Percentiles rank a stretch among this genome's conserved stretches.
Conservation (phyloP, 2,329 filamentous ascomycete species). For the Hymenoscyphus salicellus region DNA sequence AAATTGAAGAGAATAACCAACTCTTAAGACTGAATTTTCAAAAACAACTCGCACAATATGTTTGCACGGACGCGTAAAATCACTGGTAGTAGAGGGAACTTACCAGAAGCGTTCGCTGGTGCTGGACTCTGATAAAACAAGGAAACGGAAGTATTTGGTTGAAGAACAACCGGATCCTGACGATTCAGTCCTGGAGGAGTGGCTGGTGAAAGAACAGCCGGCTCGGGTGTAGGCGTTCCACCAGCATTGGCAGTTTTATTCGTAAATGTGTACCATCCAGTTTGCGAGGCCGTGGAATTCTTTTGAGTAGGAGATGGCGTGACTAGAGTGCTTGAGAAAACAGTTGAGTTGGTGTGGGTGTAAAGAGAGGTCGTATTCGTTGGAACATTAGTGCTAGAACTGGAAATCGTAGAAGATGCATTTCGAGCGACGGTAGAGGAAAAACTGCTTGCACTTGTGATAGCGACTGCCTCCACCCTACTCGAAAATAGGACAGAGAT, state of each 20-base stretch:
- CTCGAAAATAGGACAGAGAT: background rate
- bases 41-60: background rate
- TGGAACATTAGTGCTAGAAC: background rate
- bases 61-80: background rate
- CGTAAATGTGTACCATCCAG: constrained; percentile 5
- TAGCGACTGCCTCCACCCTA: constrained; percentile 4
- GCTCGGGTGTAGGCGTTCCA: constrained; percentile 3
- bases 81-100: background rate
- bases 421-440: background rate
- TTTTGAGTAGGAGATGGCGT: background rate
- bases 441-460: constrained; percentile 1
- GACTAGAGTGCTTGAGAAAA: background rate
- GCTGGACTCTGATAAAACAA: constrained; percentile 10
- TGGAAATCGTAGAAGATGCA: constrained; percentile 2
- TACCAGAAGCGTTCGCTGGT: constrained; percentile 10
- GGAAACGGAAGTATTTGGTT: constrained; percentile 9
- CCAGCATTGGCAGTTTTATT: constrained; percentile 5
- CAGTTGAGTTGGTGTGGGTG: background rate
- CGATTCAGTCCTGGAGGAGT: constrained; percentile 9
- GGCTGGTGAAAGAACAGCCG: constrained; percentile 10
- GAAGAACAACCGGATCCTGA: constrained; percentile 9
- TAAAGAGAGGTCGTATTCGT: background rate
- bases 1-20: background rate
- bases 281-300: background rate
- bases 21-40: background rate